Conservation (phyloP, 129 eudicot genomes). For the Arctium minus region DNA sequence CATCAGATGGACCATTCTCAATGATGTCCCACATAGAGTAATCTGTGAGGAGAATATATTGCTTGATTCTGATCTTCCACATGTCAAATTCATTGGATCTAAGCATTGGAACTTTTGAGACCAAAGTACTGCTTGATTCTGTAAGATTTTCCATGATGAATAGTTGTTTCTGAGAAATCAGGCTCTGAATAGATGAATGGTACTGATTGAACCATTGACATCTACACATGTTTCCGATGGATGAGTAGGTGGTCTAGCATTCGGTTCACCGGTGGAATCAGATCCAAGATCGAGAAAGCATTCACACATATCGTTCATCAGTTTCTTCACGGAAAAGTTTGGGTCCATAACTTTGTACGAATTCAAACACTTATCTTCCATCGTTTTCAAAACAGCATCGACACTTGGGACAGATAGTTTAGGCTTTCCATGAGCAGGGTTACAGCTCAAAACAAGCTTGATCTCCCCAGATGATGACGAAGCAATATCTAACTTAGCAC, state of each 20-base stretch:
- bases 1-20: no score
- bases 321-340: slow-evolving; percentile 49
- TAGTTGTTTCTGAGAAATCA: no score
- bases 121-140: no score
- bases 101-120: no score
- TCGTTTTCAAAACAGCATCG: slow-evolving; percentile 42
- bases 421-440: slow-evolving; percentile 24
- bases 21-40: no score
- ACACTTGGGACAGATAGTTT: slow-evolving; percentile 38
- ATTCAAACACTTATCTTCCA: slow-evolving; percentile 55
- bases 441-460: slow-evolving; percentile 50
- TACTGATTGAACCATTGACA: neutral
- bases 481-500: slow-evolving; percentile 47
- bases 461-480: slow-evolving; percentile 67
- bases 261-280: slow-evolving; percentile 16
- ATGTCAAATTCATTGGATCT: no score
- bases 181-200: no score
- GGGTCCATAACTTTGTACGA: slow-evolving; percentile 51
- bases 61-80: no score
- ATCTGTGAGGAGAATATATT: no score
- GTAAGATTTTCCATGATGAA: no score
- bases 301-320: slow-evolving; percentile 74
- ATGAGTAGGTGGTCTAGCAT: slow-evolving; percentile 23
- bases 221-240: slow-evolving; percentile 18
- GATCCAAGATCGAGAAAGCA: slow-evolving; percentile 46